A percentile compares a stretch with the other conserved stretches of the same genome.
Evolutionary conservation across 495 filamentous ascomycete genomes (phyloP).

Genomic region (Penicillium taxi): DNA sequence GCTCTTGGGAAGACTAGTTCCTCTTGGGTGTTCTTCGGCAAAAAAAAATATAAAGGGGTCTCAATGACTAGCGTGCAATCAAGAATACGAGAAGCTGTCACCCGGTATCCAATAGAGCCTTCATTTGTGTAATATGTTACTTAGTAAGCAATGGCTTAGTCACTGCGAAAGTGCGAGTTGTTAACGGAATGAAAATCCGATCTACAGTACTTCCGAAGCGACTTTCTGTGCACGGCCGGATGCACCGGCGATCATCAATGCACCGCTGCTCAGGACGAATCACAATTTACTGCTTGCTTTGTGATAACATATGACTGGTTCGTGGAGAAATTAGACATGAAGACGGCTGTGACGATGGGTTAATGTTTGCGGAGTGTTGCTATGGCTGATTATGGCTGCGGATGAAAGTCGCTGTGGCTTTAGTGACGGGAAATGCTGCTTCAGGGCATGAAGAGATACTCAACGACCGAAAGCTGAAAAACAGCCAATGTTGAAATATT

Average conservation of each 20-base stretch:
- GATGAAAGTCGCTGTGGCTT: slow-evolving; percentile 47
- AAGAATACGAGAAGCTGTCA: no score
- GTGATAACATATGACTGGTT: slow-evolving; percentile 1
- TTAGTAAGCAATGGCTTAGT: no score
- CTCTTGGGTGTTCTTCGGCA: no score
- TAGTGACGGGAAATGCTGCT: neutral
- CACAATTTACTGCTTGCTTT: slow-evolving; percentile 25
- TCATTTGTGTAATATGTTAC: no score
- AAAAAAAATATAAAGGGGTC: no score
- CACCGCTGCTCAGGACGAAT: slow-evolving; percentile 37
- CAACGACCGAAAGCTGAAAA: no score
- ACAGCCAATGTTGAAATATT: slow-evolving; percentile 1
- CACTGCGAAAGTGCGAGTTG: no score
- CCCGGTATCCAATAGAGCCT: no score
- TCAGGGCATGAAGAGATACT: no score
- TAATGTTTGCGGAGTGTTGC: slow-evolving; percentile 45
- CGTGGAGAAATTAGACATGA: slow-evolving; percentile 11
- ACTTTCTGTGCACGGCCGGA: slow-evolving; percentile 23
- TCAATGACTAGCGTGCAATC: no score
- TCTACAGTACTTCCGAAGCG: slow-evolving; percentile 44
- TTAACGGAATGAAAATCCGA: slow-evolving; percentile 37
- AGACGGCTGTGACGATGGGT: slow-evolving; percentile 50
- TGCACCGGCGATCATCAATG: slow-evolving; percentile 30
- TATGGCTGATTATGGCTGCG: slow-evolving; percentile 54
- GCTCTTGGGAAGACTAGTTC: no score